Base-by-base conservation (phyloP, 768 basidiomycete species). In the Mycena pura region DNA sequence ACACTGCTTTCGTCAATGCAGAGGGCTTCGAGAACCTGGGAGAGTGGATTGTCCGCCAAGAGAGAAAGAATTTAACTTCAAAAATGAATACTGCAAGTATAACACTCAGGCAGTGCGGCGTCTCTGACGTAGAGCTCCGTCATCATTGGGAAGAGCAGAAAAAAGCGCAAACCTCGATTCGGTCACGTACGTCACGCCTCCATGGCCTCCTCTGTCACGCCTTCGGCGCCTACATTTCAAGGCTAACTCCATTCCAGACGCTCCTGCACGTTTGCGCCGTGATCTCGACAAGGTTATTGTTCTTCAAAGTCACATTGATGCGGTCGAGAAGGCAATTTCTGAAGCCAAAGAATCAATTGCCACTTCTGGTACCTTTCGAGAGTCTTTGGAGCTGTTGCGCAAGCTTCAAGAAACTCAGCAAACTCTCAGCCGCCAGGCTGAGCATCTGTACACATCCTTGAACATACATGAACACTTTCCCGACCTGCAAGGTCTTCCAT, bases 81-180 rank as follows among this genome's bases (percentile, higher is more conserved):
- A 72, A 74, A 24, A 49, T 44, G 0, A 44, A 34, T 3, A 48
- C 54, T 13, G 72, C 71, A 2, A 19, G 31, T 1, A 56, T 63
- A 13, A 36, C 44, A 0, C 52, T 79, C 2, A 46, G 50, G 4
- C 27, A 64, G 5, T 73, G 69, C 32, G 67, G 62, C 0, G 21
- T 73, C 4, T 2, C 60, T 0, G n/a, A 52, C 0, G 10, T 21
- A 2, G 68, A 75, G 1, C 65, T 80, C 0, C 57, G 70, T 1
- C 14, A 49, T 2, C 68, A 80, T 41, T 80, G 79, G 80, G 57
- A 63, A 1, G 31, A 60, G 0, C 80, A 82, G 57, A 65, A 66
- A 45, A 53, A 36, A 6, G 67, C 72, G 0, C 76, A 82, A 56
- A 61, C 74, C 2, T 77, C 76, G 0, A 21, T 74, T 8, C 60